phyloP scores from a whole-genome alignment of 305 asterid genomes.

The Fraxinus greggii region DNA sequence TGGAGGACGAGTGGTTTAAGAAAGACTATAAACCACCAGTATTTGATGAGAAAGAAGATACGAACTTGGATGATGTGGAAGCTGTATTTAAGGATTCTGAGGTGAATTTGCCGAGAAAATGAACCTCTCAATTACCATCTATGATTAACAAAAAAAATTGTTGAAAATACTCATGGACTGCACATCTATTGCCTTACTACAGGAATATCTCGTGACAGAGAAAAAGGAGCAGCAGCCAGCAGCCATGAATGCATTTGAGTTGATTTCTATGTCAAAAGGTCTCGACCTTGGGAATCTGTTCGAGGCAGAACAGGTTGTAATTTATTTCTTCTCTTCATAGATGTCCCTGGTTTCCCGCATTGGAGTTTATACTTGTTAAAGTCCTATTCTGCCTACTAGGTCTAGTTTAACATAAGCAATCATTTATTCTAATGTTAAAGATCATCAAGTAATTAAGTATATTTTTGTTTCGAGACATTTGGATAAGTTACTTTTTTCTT shows the following conservation, averaged over 20 bases:
- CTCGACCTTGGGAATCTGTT: constrained; percentile 85
- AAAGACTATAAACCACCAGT: constrained; percentile 72
- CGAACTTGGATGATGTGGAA: constrained; percentile 82
- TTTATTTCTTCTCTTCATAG: neutral
- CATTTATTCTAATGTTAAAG: neutral
- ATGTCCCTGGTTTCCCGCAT: neutral
- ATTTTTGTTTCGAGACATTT: neutral
- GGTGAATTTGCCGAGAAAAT: constrained; percentile 29
- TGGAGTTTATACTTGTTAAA: neutral
- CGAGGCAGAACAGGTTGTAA: constrained; percentile 55
- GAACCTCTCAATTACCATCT: neutral
- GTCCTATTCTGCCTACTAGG: neutral
- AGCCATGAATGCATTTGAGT: constrained; percentile 91
- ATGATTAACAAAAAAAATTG: neutral
- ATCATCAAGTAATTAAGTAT: neutral
- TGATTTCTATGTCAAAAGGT: constrained; percentile 91
- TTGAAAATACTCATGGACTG: constrained; percentile 2
- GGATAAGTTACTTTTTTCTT: neutral
- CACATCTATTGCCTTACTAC: constrained; percentile 16
- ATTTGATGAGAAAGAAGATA: constrained; percentile 70
- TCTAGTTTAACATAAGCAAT: neutral
- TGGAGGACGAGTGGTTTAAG: constrained; percentile 82
- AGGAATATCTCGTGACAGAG: constrained; percentile 85
- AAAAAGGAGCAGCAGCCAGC: constrained; percentile 73
- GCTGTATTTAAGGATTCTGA: constrained; percentile 83